A percentile compares a stretch with the other conserved stretches of the same genome.
Evolutionary conservation across 371 early-diverging fungal species (phyloP).

Genomic region (Mucor velutinosus): DNA sequence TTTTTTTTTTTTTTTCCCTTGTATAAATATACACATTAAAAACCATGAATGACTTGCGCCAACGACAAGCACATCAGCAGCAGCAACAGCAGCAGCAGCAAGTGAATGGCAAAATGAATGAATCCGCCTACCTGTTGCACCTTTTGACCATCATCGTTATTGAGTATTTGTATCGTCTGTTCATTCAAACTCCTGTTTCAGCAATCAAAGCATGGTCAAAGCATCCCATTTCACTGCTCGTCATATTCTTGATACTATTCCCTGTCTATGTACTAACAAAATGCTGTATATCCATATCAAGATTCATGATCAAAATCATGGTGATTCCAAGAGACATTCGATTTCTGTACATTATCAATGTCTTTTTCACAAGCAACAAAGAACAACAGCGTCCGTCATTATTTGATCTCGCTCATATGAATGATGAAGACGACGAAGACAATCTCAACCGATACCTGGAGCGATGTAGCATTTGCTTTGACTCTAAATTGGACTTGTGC

Average conservation of each 20-base stretch:
- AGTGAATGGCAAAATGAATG: not conserved
- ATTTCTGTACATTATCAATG: not conserved
- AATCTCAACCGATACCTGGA: conserved; percentile 63
- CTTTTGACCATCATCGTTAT: conserved; percentile 8
- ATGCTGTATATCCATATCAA: not conserved
- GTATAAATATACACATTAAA: not conserved
- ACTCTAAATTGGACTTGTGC: conserved; percentile 63
- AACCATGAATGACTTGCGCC: not conserved
- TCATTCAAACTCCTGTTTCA: conserved; percentile 14
- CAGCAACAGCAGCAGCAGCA: not conserved
- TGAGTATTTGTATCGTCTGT: conserved; percentile 17
- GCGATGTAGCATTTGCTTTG: conserved; percentile 73
- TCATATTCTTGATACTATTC: conserved; percentile 16
- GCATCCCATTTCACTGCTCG: conserved; percentile 14
- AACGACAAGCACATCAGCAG: not conserved
- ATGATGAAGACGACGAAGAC: conserved; percentile 12
- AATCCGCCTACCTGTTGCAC: conserved; percentile 5
- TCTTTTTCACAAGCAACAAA: not conserved
- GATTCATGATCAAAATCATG: not conserved
- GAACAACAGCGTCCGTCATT: not conserved
- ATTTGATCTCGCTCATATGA: not conserved
- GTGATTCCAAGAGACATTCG: not conserved
- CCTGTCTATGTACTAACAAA: conserved; percentile 18
- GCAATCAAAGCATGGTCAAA: conserved; percentile 12
- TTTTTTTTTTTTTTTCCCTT: conserved; percentile 6